Conservation (phyloP, 352 stramenopile genomes). For the Globisporangium parvum region DNA sequence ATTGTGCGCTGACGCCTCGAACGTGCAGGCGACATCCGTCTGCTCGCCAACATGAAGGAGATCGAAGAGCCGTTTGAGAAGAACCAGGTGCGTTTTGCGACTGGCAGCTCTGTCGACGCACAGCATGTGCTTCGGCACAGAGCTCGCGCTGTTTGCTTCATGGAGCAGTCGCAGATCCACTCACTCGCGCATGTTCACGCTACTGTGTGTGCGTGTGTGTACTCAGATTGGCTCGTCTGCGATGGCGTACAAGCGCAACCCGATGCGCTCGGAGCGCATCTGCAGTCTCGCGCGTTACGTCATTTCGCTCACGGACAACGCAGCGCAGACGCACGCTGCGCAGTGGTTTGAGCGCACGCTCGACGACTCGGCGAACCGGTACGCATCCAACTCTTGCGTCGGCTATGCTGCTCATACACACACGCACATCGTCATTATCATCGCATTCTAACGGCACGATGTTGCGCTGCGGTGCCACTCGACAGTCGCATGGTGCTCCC, state of each 20-base stretch:
- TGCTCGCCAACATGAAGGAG: slow-evolving; percentile 99
- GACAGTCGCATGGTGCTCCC: slow-evolving; percentile 93
- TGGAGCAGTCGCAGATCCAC: not conserved
- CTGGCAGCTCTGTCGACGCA: too few species aligned
- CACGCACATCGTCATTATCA: too few species aligned
- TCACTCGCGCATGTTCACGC: not conserved
- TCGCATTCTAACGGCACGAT: not conserved
- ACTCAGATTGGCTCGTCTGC: slow-evolving; percentile 95
- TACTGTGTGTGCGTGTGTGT: not conserved
- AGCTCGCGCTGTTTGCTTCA: not conserved
- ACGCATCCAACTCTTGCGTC: too few species aligned
- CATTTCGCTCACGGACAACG: slow-evolving; percentile 96
- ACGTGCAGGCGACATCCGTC: slow-evolving; percentile 91
- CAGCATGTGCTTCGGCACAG: too few species aligned
- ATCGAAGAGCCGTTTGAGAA: slow-evolving; percentile 94
- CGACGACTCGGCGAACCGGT: slow-evolving; percentile 98
- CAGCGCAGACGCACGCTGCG: slow-evolving; percentile 94
- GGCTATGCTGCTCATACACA: too few species aligned
- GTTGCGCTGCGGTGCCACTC: not conserved
- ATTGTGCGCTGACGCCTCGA: not conserved
- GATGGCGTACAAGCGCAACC: slow-evolving; percentile 99
- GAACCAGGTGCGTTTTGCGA: slow-evolving; percentile 47
- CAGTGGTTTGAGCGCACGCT: slow-evolving; percentile 99
- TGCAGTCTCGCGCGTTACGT: slow-evolving; percentile 97
- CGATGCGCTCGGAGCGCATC: slow-evolving; percentile 97